Evolutionary conservation across 192 early-diverging fungal genomes (phyloP), one percentile per base, ranked within the genome.

Genomic region (Mortierella hygrophila): DNA sequence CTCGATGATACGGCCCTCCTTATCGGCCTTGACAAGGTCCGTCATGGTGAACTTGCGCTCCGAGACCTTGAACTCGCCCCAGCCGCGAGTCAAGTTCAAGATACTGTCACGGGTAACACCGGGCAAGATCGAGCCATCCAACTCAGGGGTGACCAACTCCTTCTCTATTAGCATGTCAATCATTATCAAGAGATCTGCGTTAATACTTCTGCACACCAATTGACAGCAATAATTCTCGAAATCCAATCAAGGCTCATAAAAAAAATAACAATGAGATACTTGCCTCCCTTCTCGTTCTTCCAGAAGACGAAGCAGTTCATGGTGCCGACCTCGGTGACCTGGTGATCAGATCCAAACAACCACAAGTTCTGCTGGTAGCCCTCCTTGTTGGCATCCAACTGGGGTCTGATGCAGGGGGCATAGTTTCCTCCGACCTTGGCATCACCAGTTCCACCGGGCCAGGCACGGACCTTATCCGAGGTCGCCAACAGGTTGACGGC

Each of bases 71-170:
- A 97, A 95, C 74, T 97, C 95, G 75, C 91, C 93, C 98, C 98
- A 99, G 42, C 85, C 71, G 60, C 93, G 91, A 11, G 96, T 91
- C 20, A 99, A 91, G 38, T 82, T 63, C 77, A 99, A 89, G 87
- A 99, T 96, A 38, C 97, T 98, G 90, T 97, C 97, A 81, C 98
- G 95, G 41, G 97, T 98, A 55, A 99, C 97, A 70, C 98, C 98
- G 13, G 97, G 97, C 74, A 99, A 93, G 81, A 99, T 98, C 65
- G 97, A 95, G 26, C 98, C 98, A 87, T 99, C 97, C 68, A 99
- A 92, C 32, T 94, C 94, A 37, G 98, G 98, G 16, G 98, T 99
- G 13, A 96, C 88, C 60, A 99, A 92, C 91, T 99, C 97, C 18
- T 52, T 89, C 83, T 97, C 93, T 89, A 60, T 52, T 26, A 49